Base-by-base conservation (phyloP, 345 rosid species). In the Gossypium ekmanianum region DNA sequence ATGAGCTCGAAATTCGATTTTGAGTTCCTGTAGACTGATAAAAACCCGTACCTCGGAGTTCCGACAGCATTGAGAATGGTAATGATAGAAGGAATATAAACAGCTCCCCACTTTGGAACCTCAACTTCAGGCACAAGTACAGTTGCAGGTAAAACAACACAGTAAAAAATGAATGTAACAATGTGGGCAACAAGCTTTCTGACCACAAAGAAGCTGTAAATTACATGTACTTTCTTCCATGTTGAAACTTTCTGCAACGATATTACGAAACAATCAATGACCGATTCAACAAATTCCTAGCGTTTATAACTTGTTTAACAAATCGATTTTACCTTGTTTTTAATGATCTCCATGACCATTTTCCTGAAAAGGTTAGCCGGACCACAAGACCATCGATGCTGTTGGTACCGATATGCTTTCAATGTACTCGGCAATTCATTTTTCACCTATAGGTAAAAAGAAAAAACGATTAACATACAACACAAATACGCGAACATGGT, bases 341-440 rank as follows among this genome's bases (percentile, higher is more conserved):
- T 83, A 16, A 92, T 79, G 69, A 94, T 92, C 82, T 94, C 98
- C 78, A 81, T 59, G n/a, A 84, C 75, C 98, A 92, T 92, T 87
- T 94, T 92, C 87, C 94, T 88, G 88, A 89, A 94, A 48, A 94
- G 97, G 68, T 94, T 94, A 50, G 98, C 98, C 22, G 98, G 98
- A 80, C 98, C 98, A 73, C 98, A 94, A 13, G 97, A 94, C 98
- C 98, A 94, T 0, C 98, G 83, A 67, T 94, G 98, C 66, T 94
- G 98, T 56, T 94, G 98, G 67, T 89, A 91, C 50, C 98, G 89
- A 79, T 92, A 92, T 0, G 98, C 97, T 85, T 92, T 92, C 79
- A 94, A 88, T 27, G 97, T 91, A 77, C 98, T 92, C 11, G 98
- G 98, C 76, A 94, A 77, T 79, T 94, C 98, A 80, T 92, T 94